Evolutionary conservation across 305 asterid species (phyloP), one percentile per base, ranked within the genome.

Genomic region (Fraxinus velutina): DNA sequence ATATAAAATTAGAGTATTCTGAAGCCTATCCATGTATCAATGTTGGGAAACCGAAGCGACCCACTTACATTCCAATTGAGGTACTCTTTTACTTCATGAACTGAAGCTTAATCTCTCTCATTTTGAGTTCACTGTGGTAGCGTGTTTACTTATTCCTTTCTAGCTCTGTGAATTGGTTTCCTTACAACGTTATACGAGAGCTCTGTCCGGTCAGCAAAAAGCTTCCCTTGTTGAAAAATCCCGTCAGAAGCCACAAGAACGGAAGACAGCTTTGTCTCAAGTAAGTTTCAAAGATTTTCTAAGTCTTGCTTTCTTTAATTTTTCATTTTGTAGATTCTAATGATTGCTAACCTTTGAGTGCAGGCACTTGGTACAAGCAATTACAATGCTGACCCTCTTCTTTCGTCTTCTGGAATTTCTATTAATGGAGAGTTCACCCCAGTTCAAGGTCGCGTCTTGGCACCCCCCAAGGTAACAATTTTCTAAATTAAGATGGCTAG

Each of bases 171-270:
- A 88, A 4, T 83, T 92, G 86, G 90, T 93, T 15, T 90, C 95
- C 1, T 81, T 92, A 82, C 95, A 92, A 88, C 90, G 97, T 0
- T 93, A 93, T 66, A 92, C 97, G 1, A 92, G 92, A 85, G 91
- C 97, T 22, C 77, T 93, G 19, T 81, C 94, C 2, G 85, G 86
- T 4, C 80, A 88, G 30, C 97, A 93, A 84, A 88, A 95, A 83
- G 78, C 98, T 77, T 89, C 97, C 15, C 77, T 93, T 21, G 98
- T 92, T 12, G 96, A 94, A 78, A 89, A 91, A 81, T 94, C 98
- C 27, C 84, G 97, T 3, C 95, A 91, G 73, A 90, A 92, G 86
- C 98, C 97, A 0, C 88, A 74, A 1, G 95, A 90, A 83, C 88
- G 95, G 86, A 94, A 90, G 92, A 57, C 15, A 5, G 81, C 87